Conservation (phyloP, 2,329 filamentous ascomycete genomes). For the Sclerotinia borealis region DNA sequence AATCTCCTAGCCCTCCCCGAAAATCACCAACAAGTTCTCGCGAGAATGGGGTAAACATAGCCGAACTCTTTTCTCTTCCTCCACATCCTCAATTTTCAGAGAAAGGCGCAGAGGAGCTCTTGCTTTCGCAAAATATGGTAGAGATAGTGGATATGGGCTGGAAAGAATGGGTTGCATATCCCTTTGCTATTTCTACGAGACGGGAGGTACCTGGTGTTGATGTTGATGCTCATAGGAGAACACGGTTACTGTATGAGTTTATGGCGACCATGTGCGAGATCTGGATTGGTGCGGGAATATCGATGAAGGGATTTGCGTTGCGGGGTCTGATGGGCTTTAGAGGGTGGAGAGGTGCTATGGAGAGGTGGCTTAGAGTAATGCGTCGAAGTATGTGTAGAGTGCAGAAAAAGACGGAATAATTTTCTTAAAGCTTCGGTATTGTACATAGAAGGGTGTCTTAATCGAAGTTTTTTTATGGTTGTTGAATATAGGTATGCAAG, state of each 20-base stretch:
- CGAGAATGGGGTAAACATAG: too few species aligned
- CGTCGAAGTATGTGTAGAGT: background rate
- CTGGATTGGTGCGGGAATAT: background rate
- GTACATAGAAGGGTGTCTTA: background rate
- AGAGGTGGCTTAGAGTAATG: background rate
- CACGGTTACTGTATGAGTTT: background rate
- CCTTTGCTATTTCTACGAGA: background rate
- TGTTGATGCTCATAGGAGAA: background rate
- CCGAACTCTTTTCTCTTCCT: too few species aligned
- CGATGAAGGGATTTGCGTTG: background rate
- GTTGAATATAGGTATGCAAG: background rate
- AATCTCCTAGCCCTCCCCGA: too few species aligned
- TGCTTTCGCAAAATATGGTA: too few species aligned
- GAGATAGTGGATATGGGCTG: background rate
- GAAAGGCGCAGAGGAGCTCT: background rate
- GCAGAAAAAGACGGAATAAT: background rate
- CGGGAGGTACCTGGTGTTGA: too few species aligned
- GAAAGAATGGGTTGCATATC: background rate
- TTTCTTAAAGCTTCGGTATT: too few species aligned
- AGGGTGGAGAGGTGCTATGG: background rate
- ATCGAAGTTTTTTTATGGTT: background rate
- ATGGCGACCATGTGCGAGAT: background rate
- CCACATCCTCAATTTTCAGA: background rate
- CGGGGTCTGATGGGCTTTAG: background rate
- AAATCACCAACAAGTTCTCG: too few species aligned